Evolutionary conservation across 2,329 filamentous ascomycete genomes (phyloP), one percentile per base, ranked within the genome.

Genomic region (Mycosphaerella arachidis): DNA sequence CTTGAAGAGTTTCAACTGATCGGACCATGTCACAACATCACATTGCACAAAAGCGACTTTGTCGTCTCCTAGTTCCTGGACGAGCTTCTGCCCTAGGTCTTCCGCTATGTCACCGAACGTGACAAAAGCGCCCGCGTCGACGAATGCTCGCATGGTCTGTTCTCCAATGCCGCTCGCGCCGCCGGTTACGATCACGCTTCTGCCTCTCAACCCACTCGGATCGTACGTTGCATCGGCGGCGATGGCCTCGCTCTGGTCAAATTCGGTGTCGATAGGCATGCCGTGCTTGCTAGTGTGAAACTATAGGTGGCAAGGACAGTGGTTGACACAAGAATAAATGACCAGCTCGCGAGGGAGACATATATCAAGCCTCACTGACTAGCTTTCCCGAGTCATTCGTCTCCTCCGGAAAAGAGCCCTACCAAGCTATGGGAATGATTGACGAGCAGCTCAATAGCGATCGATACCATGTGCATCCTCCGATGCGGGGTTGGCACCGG

Each of bases 161-260:
- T 74, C 71, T 33, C 73, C 73, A 53, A 75, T 71, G 24, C 73
- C 74, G 63, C 71, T 74, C 29, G 72, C 78, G 10, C 79, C 79
- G n/a, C 79, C 78, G 1, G 79, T 81, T 16, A 81, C 74, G 24
- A 82, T 73, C 27, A 80, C 77, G 0, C 76, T 78, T 63, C 80
- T 82, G 30, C 76, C 78, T 3, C 66, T 69, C 8, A 79, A 63
- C 40, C 74, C 71, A 45, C 66, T 68, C n/a, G 65, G 60, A 63
- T 81, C 76, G 9, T 74, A 72, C 8, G 66, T 63, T 12, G 71
- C 55, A 1, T 71, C 73, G 59, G 74, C 70, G 61, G 76, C 72
- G 12, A 76, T 61, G 27, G 63, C 59, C 30, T 61, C 37, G 31
- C 18, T 37, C 18, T 52, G 40, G 9, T 37, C 29, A 46, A 57